Percentiles rank a stretch among this genome's conserved stretches.
phyloP scores from a whole-genome alignment of 495 filamentous ascomycete species.

The Neurospora sp. region DNA sequence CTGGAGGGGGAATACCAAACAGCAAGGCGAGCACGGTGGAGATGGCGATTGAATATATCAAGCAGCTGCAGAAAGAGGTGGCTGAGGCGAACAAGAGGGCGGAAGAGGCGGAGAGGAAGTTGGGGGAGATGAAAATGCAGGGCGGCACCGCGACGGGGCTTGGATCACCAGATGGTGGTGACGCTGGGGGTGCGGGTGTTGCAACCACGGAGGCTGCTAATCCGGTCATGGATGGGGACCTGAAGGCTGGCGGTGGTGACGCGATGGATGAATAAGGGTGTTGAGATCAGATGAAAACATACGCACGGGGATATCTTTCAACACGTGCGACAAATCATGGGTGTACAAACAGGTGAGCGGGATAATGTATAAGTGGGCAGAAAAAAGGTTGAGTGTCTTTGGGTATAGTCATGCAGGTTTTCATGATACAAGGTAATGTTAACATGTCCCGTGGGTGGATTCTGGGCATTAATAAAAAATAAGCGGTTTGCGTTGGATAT shows the following conservation, averaged over 20 bases:
- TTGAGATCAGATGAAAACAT: not conserved
- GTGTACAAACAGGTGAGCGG: not conserved
- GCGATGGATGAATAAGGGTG: not conserved
- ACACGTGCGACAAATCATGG: not conserved
- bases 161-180: not conserved
- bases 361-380: not conserved
- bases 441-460: not conserved
- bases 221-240: not conserved
- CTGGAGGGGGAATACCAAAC: conserved; percentile 41
- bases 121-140: conserved; percentile 19
- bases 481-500: not conserved
- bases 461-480: not conserved
- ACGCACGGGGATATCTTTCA: not conserved
- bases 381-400: not conserved
- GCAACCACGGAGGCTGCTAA: not conserved
- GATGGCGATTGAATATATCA: conserved; percentile 92
- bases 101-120: conserved; percentile 51
- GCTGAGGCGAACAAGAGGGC: conserved; percentile 55
- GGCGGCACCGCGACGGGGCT: not conserved
- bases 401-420: not conserved
- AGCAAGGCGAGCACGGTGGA: conserved; percentile 97
- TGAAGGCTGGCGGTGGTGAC: not conserved
- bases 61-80: conserved; percentile 64
- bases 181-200: not conserved
- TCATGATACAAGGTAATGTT: not conserved